Evolutionary conservation across 192 early-diverging fungal species (phyloP), one percentile per base, ranked within the genome.

Genomic region (Chytriomyces hyalinus): DNA sequence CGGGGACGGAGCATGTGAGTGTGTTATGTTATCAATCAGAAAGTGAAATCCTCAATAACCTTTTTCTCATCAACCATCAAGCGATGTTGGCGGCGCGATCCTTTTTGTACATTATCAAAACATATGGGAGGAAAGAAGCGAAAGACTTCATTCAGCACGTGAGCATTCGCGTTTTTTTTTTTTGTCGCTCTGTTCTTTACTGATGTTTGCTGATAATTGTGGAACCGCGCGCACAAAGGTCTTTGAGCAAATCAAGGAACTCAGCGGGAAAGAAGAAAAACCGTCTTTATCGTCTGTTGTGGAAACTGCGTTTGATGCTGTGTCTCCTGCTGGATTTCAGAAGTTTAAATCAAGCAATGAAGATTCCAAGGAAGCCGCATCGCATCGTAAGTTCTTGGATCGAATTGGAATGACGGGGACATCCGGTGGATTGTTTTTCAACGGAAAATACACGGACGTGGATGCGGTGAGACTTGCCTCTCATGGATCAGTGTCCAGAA

Each of bases 381-480:
- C 22, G n/a, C 24, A 73, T 50, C n/a, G 17, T 5, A 61, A 70
- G 36, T 46, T 77, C 44, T 46, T 69, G 53, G 60, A 53, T 50
- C 73, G 75, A 9, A 36, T 81, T 57, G 84, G 85, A 10, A 67
- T 78, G 7, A 28, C 17, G 8, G 46, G 53, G 6, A 15, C 15
- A 22, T 6, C 47, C 0, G 89, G 90, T 7, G 83, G 86, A 6
- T 71, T 90, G 1, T 97, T 95, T 87, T 73, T 93, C 49, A 97
- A 97, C 77, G 95, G 95, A 64, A 92, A 91, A 77, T 88, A 87
- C 73, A 79, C 91, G 71, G 85, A 87, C 11, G 79, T 93, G 74
- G 84, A 80, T 59, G 87, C 90, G n/a, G 87, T 79, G 17, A 66
- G 46, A 45, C 74, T 78, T 68, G 61, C 70, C 2, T 47, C 57